phyloP scores from a whole-genome alignment of 768 basidiomycete species.

The Leccinellum albellum region DNA sequence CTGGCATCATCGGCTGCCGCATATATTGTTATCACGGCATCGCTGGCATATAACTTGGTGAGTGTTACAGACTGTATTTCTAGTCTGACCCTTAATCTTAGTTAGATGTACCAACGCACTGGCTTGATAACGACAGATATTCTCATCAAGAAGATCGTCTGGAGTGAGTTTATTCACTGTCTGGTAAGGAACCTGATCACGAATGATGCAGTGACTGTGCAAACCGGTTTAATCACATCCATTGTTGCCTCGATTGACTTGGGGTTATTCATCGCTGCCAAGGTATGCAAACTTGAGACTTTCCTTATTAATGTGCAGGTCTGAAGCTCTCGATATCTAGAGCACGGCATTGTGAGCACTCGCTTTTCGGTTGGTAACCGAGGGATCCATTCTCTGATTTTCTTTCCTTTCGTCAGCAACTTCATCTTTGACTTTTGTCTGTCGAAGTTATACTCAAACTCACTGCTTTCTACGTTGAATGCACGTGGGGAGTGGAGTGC shows the following conservation, averaged over 20 bases:
- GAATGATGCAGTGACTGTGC: slow-evolving; percentile 24
- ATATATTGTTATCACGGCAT: slow-evolving; percentile 41
- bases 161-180: slow-evolving; percentile 23
- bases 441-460: slow-evolving; percentile 27
- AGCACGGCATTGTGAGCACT: slow-evolving; percentile 2
- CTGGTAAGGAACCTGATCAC: not conserved
- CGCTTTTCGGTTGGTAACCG: not conserved
- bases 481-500: slow-evolving; percentile 25
- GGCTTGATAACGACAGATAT: slow-evolving; percentile 39
- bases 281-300: slow-evolving; percentile 2
- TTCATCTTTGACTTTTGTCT: slow-evolving; percentile 23
- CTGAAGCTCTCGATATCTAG: not conserved
- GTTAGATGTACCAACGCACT: slow-evolving; percentile 39
- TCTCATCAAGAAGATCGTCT: slow-evolving; percentile 39
- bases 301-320: not conserved
- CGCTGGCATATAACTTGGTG: slow-evolving; percentile 44
- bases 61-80: not conserved
- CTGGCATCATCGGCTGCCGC: slow-evolving; percentile 38
- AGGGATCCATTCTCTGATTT: not conserved
- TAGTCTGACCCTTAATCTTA: not conserved
- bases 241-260: slow-evolving; percentile 20
- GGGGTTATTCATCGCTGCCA: slow-evolving; percentile 19
- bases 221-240: slow-evolving; percentile 25
- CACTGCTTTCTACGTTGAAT: slow-evolving; percentile 18
- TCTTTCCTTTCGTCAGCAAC: slow-evolving; percentile 1